phyloP scores from a whole-genome alignment of 345 rosid species.

The Melastoma malabathricum region DNA sequence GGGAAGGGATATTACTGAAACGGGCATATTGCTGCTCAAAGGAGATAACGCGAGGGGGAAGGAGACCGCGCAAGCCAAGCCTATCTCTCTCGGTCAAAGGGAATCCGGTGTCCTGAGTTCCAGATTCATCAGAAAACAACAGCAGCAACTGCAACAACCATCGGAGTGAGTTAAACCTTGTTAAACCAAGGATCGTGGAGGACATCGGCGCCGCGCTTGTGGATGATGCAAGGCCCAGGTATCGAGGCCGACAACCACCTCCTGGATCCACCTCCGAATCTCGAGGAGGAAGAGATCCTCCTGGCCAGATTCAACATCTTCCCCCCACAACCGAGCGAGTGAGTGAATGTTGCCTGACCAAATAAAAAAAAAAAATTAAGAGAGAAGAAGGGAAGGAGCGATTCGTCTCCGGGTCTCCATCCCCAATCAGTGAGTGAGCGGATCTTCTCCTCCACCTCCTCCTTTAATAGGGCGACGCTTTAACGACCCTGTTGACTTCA shows the following conservation, averaged over 20 bases:
- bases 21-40: constrained; percentile 86
- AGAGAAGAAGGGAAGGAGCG: too few relatives aligned
- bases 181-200: constrained; percentile 99
- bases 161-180: constrained; percentile 31
- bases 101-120: constrained; percentile 76
- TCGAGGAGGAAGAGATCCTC: constrained; percentile 25
- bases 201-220: constrained; percentile 94
- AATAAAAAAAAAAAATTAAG: too few relatives aligned
- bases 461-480: too few relatives aligned
- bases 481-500: too few relatives aligned
- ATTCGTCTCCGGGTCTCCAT: too few relatives aligned
- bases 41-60: constrained; percentile 91
- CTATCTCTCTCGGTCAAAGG: constrained; percentile 93
- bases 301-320: constrained; percentile 56
- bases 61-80: constrained; percentile 86
- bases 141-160: not conserved
- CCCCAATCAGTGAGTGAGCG: too few relatives aligned
- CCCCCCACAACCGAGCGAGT: not conserved
- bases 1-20: constrained; percentile 48
- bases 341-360: too few relatives aligned
- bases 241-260: constrained; percentile 61
- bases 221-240: constrained; percentile 87
- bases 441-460: too few relatives aligned
- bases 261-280: constrained; percentile 24
- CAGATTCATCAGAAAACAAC: not conserved